These are phyloP conservation scores for Ceratocystis colombiana DNA, from an alignment of 2,329 filamentous ascomycete genomes.

Conservation along the genomic window DNA sequence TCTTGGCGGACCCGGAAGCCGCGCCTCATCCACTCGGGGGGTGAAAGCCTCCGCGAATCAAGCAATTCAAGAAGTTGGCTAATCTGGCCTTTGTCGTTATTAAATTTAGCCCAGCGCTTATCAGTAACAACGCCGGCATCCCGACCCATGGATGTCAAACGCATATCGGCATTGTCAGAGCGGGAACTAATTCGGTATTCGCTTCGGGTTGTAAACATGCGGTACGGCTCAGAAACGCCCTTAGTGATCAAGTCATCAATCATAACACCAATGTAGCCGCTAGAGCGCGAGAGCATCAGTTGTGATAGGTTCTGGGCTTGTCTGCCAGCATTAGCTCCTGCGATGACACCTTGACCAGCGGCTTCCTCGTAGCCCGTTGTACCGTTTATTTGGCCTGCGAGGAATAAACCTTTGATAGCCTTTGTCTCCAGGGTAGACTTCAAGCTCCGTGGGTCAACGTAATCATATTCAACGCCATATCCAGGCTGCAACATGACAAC, in stretches of 20 bases:
- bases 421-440: constrained; percentile 91
- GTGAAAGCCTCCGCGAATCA: constrained; percentile 45
- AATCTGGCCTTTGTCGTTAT: constrained; percentile 56
- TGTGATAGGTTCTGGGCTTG: constrained; percentile 55
- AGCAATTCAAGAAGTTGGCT: constrained; percentile 54
- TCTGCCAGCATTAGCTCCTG: constrained; percentile 89
- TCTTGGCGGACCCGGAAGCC: constrained; percentile 63
- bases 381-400: constrained; percentile 95
- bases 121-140: constrained; percentile 70
- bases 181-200: constrained; percentile 90
- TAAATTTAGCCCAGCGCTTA: constrained; percentile 62
- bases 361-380: constrained; percentile 98
- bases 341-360: constrained; percentile 82
- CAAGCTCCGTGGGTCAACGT: constrained; percentile 84
- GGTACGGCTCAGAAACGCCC: constrained; percentile 90
- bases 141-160: constrained; percentile 70
- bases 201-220: constrained; percentile 94
- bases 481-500: constrained; percentile 88
- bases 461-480: constrained; percentile 97
- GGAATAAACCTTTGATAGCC: constrained; percentile 72
- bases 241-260: constrained; percentile 96
- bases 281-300: constrained; percentile 63
- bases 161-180: constrained; percentile 84
- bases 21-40: constrained; percentile 55
- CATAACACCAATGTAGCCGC: constrained; percentile 97